Evolutionary conservation across 805 yeast genomes (phyloP).

Genomic region (Debaryomyces hansenii): DNA sequence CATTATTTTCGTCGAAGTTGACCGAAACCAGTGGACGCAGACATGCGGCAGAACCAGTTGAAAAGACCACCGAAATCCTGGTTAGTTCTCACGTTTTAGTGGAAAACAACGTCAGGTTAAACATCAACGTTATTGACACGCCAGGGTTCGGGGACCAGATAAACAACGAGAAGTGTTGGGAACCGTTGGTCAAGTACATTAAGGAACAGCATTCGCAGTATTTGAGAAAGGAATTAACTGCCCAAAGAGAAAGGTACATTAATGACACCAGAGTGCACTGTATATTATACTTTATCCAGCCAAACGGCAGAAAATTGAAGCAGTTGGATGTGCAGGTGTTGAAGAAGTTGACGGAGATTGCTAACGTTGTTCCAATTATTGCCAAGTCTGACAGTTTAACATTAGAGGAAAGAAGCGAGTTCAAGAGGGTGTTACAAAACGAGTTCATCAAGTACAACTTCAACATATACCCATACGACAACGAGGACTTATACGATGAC

Average conservation of each 20-base stretch:
- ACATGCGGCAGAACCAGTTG: conserved; percentile 66
- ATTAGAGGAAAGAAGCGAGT: conserved; percentile 73
- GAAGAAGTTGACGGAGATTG: conserved; percentile 81
- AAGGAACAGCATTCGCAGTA: conserved; percentile 93
- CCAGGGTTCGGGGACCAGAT: conserved; percentile 98
- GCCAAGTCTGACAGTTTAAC: conserved; percentile 93
- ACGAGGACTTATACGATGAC: conserved; percentile 65
- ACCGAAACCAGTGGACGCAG: conserved; percentile 74
- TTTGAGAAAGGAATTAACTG: conserved; percentile 90
- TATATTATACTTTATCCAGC: conserved; percentile 85
- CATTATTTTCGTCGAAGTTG: conserved; percentile 82
- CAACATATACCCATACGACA: conserved; percentile 81
- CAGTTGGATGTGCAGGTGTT: conserved; percentile 81
- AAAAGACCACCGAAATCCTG: conserved; percentile 83
- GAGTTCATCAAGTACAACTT: conserved; percentile 75
- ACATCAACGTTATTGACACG: conserved; percentile 88
- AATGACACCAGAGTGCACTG: conserved; percentile 93
- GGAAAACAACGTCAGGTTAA: conserved; percentile 86
- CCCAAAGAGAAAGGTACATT: conserved; percentile 81
- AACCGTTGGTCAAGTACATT: conserved; percentile 88
- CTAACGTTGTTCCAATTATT: conserved; percentile 92
- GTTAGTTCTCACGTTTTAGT: conserved; percentile 66
- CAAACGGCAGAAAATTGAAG: conserved; percentile 82
- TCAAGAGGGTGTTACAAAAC: conserved; percentile 72
- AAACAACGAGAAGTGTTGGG: conserved; percentile 95